Conservation (phyloP, 2,329 filamentous ascomycete genomes). For the Ustulina deusta region DNA sequence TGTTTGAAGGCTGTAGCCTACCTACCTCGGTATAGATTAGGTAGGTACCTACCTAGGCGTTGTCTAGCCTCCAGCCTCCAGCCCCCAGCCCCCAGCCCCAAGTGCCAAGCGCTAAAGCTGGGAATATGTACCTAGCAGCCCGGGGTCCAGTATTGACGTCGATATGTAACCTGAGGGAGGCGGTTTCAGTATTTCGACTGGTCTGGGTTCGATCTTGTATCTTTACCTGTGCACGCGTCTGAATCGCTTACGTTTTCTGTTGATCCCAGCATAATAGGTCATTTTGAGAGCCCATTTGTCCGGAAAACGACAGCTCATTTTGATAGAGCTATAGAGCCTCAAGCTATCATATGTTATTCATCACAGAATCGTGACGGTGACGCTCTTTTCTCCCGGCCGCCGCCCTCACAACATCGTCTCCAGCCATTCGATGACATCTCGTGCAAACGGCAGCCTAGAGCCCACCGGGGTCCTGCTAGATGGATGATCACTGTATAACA, state of each 20-base stretch:
- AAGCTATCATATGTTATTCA: background rate
- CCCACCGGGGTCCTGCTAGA: constrained; percentile 47
- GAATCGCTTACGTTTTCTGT: background rate
- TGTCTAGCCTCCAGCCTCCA: no score
- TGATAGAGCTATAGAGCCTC: background rate
- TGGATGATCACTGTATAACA: constrained; percentile 44
- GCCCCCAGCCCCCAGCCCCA: background rate
- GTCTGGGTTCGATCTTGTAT: background rate
- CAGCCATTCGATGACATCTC: constrained; percentile 46
- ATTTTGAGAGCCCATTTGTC: background rate
- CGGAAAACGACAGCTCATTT: background rate
- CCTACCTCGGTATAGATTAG: no score
- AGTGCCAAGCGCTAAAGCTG: background rate
- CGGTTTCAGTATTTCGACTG: background rate
- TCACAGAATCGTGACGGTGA: constrained; percentile 16
- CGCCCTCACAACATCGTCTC: background rate
- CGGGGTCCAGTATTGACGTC: background rate
- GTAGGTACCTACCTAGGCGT: no score
- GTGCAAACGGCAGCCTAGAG: constrained; percentile 46
- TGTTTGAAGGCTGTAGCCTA: no score
- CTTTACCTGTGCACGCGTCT: constrained; percentile 7
- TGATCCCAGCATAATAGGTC: background rate
- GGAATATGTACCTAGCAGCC: background rate
- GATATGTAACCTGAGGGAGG: background rate
- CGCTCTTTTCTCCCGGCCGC: background rate